Evolutionary conservation across 2,329 filamentous ascomycete genomes (phyloP).

Genomic region (Tolypocladium album): DNA sequence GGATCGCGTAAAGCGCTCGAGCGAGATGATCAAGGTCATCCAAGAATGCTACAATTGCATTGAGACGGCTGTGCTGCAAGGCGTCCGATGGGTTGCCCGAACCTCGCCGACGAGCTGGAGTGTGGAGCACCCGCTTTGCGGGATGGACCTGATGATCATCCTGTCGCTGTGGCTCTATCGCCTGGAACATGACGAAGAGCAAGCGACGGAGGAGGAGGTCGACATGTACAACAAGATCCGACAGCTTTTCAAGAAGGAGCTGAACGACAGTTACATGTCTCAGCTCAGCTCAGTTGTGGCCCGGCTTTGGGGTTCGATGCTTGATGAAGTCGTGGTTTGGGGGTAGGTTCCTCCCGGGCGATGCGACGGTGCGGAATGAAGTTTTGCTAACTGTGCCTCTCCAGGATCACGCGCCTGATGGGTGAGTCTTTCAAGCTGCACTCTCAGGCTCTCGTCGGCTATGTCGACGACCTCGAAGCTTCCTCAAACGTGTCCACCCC

Average conservation of each 20-base stretch:
- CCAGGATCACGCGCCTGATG: slow-evolving; percentile 85
- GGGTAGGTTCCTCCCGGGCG: slow-evolving; percentile 58
- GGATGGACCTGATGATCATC: slow-evolving; percentile 95
- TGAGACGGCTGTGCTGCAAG: slow-evolving; percentile 87
- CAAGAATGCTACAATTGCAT: slow-evolving; percentile 97
- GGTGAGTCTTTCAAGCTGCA: slow-evolving; percentile 97
- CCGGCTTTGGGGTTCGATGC: slow-evolving; percentile 92
- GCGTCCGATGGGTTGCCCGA: slow-evolving; percentile 94
- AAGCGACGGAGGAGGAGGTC: slow-evolving; percentile 71
- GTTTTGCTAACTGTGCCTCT: slow-evolving; percentile 8
- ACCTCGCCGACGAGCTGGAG: slow-evolving; percentile 99
- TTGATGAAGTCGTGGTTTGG: slow-evolving; percentile 98
- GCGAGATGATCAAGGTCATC: slow-evolving; percentile 98
- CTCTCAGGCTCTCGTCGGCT: slow-evolving; percentile 86
- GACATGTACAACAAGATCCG: slow-evolving; percentile 90
- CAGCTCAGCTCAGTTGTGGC: slow-evolving; percentile 94
- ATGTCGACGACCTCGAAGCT: slow-evolving; percentile 72
- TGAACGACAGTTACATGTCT: slow-evolving; percentile 67
- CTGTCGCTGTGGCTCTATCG: slow-evolving; percentile 97
- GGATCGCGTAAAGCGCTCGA: slow-evolving; percentile 86
- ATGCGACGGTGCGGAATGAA: not conserved
- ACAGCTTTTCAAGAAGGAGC: slow-evolving; percentile 81
- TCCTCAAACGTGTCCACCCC: slow-evolving; percentile 60
- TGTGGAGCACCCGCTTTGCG: slow-evolving; percentile 92
- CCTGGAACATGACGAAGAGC: slow-evolving; percentile 97